phyloP scores from a whole-genome alignment of 768 basidiomycete genomes.

The Suillus subalutaceus region DNA sequence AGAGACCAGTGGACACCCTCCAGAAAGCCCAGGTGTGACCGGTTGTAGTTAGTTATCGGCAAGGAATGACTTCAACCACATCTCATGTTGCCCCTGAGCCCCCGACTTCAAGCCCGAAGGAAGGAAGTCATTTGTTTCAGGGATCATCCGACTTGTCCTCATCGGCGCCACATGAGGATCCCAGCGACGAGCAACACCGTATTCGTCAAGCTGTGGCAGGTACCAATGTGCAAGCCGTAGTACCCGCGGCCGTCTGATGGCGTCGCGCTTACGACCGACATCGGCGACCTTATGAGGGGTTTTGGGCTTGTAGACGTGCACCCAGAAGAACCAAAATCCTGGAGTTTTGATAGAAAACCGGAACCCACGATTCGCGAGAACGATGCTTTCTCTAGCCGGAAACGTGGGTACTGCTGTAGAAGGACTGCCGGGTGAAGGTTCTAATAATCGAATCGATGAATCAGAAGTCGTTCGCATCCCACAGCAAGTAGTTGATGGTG shows the following conservation, averaged over 20 bases:
- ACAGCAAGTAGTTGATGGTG: background rate
- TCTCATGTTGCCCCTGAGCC: background rate
- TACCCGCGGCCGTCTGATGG: background rate
- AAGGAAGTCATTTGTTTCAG: background rate
- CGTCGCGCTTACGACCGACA: background rate
- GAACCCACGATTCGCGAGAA: conserved; percentile 11
- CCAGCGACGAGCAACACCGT: background rate
- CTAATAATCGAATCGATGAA: background rate
- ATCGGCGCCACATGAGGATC: background rate
- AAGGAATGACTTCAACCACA: background rate
- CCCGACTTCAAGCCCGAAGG: background rate
- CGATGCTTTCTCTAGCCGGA: background rate
- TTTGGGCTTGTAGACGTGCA: background rate
- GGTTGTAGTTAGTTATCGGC: background rate
- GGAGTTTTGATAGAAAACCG: background rate
- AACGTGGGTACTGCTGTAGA: background rate
- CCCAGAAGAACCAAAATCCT: background rate
- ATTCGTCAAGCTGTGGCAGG: background rate
- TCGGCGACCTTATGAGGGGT: background rate
- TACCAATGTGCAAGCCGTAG: background rate
- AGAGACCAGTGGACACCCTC: conserved; percentile 40
- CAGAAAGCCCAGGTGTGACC: conserved; percentile 22
- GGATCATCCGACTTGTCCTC: background rate
- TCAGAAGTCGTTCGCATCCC: background rate
- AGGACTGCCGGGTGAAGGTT: background rate